Evolutionary conservation across 129 eudicot species (phyloP), one percentile per base, ranked within the genome.

Genomic region (Tagetes erecta): DNA sequence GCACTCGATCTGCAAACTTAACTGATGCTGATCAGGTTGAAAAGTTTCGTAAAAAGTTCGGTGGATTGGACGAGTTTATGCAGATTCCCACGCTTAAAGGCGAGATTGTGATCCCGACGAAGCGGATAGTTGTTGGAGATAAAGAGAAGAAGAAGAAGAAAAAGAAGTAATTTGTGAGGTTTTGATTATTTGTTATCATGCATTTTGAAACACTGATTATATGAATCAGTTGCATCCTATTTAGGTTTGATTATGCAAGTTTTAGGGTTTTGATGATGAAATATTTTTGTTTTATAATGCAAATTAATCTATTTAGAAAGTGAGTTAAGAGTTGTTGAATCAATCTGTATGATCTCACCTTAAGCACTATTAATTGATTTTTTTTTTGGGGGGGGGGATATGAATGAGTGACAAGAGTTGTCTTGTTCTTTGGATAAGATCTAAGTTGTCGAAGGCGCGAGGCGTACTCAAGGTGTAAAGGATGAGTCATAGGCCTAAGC

Each of bases 21-120:
- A 62, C 84, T 41, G 94, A 87, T 3, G 94, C 84, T 52, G 91
- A 86, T 60, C 96, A 90, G 67, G 87, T 90, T 10, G 91, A 85
- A 77, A 90, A 90, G 71, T 90, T 90, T 76, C 75, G 89, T n/a
- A 90, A 85, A 86, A 87, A 80, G 76, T 90, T 58, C 66, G 82
- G 86, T n/a, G 93, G 86, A 38, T 70, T 71, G 73, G 81, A 77
- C 12, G 68, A 77, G 78, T 55, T 87, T 35, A 86, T 87, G 87
- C 84, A 86, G 83, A 86, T 91, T 81, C 96, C 96, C 38, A 79
- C 77, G 30, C 89, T 90, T 37, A 90, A 87, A 64, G 96, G 96
- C 81, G 93, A 90, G 86, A 83, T 90, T 75, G 68, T 90, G 2
- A 80, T 90, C 38, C 96, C 96, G 2, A 87, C 96, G 35, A 83